Evolutionary conservation across 495 filamentous ascomycete genomes (phyloP), one percentile per base, ranked within the genome.

Genomic region (Aspergillus indologenus): DNA sequence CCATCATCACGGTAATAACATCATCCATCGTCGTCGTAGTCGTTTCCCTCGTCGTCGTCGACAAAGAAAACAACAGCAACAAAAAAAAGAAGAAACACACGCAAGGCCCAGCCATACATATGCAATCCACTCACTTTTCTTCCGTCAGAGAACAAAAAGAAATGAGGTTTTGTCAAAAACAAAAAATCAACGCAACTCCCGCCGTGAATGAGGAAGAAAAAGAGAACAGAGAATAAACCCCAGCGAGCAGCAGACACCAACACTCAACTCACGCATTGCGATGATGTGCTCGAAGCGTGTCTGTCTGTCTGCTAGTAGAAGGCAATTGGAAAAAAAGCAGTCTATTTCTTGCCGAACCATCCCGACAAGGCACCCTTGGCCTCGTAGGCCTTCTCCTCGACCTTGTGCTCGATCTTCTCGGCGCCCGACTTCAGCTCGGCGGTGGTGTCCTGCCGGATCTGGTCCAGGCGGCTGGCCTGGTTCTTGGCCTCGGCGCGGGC

Each of bases 311-410:
- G 26, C 26, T 3, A 29, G 26, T 4, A 29, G 26, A 4, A 29
- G 26, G 26, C 26, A 9, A 9, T 9, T 3, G 4, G 9, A 9
- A 4, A 29, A 9, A 9, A 3, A 29, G 26, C 26, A 29, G 26
- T 29, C 26, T 84, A 89, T 70, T 86, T 82, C 69, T 83, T 84
- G 40, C 89, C 86, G 61, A 96, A 92, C 91, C 91, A 96, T 54
- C 86, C 83, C 24, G 85, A 87, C 58, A 94, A 72, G 19, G 83
- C 83, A 53, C 85, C 82, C 84, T 95, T 95, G 11, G 90, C 87
- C 71, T 93, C 88, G 7, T 84, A 71, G 14, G 91, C 83, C 64
- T 85, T 85, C 63, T 87, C 78, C 77, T 91, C 89, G 22, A 96
- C 82, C 65, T 85, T 90, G 58, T 83, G 82, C 70, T 94, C 91